Evolutionary conservation across 108 stramenopile species (phyloP).

Genomic region (Stephanodiscus minutulus): DNA sequence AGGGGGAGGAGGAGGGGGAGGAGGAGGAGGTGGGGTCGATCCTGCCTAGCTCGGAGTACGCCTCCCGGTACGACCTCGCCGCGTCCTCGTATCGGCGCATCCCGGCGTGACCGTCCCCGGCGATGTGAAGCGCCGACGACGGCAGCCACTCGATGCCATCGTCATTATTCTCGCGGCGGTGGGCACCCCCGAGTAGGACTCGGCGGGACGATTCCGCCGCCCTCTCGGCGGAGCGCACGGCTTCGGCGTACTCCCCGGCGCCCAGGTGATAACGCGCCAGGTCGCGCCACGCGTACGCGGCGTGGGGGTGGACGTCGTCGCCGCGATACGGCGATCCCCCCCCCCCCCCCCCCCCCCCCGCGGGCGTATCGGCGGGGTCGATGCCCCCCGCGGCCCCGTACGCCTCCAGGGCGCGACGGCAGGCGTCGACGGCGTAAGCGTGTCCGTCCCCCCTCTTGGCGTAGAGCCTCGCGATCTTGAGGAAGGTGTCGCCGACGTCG

Average conservation of each 20-base stretch:
- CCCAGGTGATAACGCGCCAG: constrained; percentile 30
- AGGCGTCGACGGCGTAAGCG: constrained; percentile 41
- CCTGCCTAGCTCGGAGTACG: constrained; percentile 25
- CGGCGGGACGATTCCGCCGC: constrained; percentile 20
- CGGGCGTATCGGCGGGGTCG: neutral
- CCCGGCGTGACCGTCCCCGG: constrained; percentile 33
- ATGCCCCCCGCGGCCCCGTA: constrained; percentile 4
- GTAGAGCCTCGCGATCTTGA: constrained; percentile 41
- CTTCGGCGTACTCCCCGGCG: constrained; percentile 23
- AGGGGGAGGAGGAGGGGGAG: no score
- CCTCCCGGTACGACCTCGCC: constrained; percentile 43
- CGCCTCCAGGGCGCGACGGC: constrained; percentile 28
- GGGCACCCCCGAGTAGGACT: neutral
- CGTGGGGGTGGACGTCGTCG: constrained; percentile 26
- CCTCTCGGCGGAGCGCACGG: constrained; percentile 30
- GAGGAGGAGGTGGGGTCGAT: no score
- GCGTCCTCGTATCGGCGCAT: constrained; percentile 30
- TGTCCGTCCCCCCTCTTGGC: constrained; percentile 22
- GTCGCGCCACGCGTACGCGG: constrained; percentile 35
- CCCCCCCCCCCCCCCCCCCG: no score
- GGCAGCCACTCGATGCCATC: constrained; percentile 19
- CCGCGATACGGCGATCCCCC: neutral
- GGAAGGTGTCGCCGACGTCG: constrained; percentile 38
- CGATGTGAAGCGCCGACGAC: constrained; percentile 21
- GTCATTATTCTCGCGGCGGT: neutral